Evolutionary conservation across 2,329 filamentous ascomycete species (phyloP), one percentile per base, ranked within the genome.

Genomic region (Neofusicoccum parvum): DNA sequence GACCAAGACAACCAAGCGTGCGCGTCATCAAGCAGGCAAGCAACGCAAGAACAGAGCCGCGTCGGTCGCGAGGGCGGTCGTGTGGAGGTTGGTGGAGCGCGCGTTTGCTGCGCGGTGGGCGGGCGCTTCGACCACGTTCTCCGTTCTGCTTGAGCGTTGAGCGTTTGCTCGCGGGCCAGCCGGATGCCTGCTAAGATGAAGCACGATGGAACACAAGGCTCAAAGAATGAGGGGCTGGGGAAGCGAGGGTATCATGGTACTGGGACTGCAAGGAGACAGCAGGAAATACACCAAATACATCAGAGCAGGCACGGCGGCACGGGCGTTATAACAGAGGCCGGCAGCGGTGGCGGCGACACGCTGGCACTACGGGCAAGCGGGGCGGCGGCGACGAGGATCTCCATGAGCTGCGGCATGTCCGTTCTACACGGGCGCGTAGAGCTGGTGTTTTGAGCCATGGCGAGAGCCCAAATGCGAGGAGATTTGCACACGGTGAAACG

Each of bases 161-260:
- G 32, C 48, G 43, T 50, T 62, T 62, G 54, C 54, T 17, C 15
- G 17, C 53, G 37, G 53, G 15, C 15, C 58, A 41, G 27, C 15
- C 58, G 43, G 58, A 49, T 50, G 58, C 45, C 32, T 62, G 58
- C 45, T 32, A 14, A 62, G 59, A 51, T 62, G 48, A 62, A 41
- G 59, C 59, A 62, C 41, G 43, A 50, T 49, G 58, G 58, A 37
- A 49, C 43, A 41, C 48, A 51, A 51, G 37, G 36, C 45, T 62
- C 59, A 62, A 49, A 62, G 59, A 62, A 62, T 51, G 59, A 34
- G 59, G 59, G 59, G 59, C 59, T 43, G 59, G 59, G 34, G 59
- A 50, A 62, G 59, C 59, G 59, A 62, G 46, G 48, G 59, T 51
- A 51, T 62, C 59, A 62, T 62, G 45, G 56, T 60, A 60, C 43